Evolutionary conservation across 805 yeast species (phyloP).

Genomic region (Tetrapisispora pingtungensis): DNA sequence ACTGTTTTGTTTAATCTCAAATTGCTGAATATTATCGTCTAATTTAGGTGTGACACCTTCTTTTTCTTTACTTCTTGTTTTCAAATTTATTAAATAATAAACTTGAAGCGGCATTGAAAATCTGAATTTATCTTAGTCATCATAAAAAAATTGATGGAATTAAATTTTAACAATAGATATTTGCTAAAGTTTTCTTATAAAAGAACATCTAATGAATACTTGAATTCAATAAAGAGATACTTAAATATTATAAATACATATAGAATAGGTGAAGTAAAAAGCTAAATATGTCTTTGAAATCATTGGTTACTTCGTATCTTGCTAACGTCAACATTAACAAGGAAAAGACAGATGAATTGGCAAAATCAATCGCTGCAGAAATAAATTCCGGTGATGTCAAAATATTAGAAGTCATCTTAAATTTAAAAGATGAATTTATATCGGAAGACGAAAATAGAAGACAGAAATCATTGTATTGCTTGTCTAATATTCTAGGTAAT

Average conservation of each 20-base stretch:
- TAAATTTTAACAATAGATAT: too few species aligned
- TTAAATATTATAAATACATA: too few species aligned
- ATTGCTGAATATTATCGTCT: too few species aligned
- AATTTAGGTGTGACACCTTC: too few species aligned
- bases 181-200: too few species aligned
- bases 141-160: neutral
- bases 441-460: slow-evolving; percentile 47
- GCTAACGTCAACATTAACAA: slow-evolving; percentile 33
- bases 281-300: slow-evolving; percentile 3
- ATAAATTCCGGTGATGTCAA: slow-evolving; percentile 21
- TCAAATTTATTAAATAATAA: neutral
- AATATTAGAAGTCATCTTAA: slow-evolving; percentile 44
- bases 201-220: too few species aligned
- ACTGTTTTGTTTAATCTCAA: too few species aligned
- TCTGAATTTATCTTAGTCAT: neutral
- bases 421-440: slow-evolving; percentile 53
- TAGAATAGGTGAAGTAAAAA: neutral
- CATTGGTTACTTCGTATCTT: slow-evolving; percentile 26
- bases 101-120: neutral
- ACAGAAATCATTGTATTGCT: slow-evolving; percentile 37
- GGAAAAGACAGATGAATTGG: slow-evolving; percentile 21
- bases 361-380: slow-evolving; percentile 23
- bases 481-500: slow-evolving; percentile 31
- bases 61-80: neutral
- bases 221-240: too few species aligned